Evolutionary conservation across 768 basidiomycete genomes (phyloP).

Genomic region (Amanita exitialis): DNA sequence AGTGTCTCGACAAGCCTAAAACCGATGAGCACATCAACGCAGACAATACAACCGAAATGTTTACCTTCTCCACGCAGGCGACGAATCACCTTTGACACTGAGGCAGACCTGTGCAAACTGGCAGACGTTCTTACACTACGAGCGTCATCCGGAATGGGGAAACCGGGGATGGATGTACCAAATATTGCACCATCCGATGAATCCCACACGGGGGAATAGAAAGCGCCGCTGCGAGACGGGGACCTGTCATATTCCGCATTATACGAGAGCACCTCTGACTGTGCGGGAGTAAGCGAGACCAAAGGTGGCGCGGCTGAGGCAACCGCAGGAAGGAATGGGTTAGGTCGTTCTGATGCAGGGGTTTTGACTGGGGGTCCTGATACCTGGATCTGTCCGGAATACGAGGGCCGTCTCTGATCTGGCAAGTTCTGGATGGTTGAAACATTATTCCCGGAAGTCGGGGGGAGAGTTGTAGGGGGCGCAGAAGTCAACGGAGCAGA

Average conservation of each 20-base stretch:
- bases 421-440: constrained; percentile 21
- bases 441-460: constrained; percentile 19
- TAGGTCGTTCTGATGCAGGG: constrained; percentile 43
- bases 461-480: constrained; percentile 27
- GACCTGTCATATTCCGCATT: constrained; percentile 54
- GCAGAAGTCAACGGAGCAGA: constrained; percentile 54
- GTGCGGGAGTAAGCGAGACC: constrained; percentile 77
- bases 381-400: constrained; percentile 31
- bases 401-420: constrained; percentile 52
- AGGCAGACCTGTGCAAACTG: constrained; percentile 65
- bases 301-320: constrained; percentile 69
- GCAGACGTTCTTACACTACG: constrained; percentile 72
- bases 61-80: constrained; percentile 83
- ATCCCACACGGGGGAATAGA: constrained; percentile 46
- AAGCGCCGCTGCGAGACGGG: constrained; percentile 38
- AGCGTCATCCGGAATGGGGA: constrained; percentile 86
- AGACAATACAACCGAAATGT: constrained; percentile 9
- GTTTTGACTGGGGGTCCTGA: constrained; percentile 39
- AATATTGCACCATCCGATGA: constrained; percentile 44
- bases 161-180: constrained; percentile 81
- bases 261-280: constrained; percentile 69
- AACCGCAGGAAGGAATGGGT: constrained; percentile 42
- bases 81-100: constrained; percentile 87
- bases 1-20: constrained; percentile 80
- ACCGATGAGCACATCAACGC: constrained; percentile 3